These are phyloP conservation scores for Hyaloscypha finlandica DNA, from an alignment of 495 filamentous ascomycete species.

Conservation along the genomic window DNA sequence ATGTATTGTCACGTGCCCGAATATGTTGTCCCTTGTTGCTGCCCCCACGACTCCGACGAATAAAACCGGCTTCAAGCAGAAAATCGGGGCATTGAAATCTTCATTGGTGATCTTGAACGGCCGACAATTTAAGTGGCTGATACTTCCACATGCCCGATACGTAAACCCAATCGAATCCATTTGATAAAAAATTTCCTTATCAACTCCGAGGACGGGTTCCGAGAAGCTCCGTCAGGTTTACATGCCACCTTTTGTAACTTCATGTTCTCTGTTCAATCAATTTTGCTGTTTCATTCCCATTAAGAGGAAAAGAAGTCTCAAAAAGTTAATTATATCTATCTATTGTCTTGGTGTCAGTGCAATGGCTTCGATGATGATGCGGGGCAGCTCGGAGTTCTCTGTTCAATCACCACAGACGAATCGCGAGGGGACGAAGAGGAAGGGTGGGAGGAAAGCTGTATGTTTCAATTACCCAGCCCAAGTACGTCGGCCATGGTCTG, in stretches of 20 bases:
- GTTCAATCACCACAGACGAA: neutral
- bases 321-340: too few species aligned
- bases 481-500: neutral
- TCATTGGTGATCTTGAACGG: neutral
- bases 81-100: neutral
- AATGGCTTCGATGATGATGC: conserved; percentile 18
- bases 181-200: conserved; percentile 6
- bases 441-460: conserved; percentile 23
- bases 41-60: too few species aligned
- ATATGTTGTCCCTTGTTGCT: too few species aligned
- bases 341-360: neutral
- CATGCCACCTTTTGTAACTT: neutral
- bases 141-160: neutral
- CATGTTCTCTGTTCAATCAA: too few species aligned
- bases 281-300: too few species aligned
- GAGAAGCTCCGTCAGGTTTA: neutral
- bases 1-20: too few species aligned
- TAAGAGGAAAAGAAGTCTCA: too few species aligned
- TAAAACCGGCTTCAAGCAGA: neutral
- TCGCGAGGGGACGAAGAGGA: conserved; percentile 1
- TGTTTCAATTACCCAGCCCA: neutral
- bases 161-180: conserved; percentile 2
- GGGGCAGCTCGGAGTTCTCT: conserved; percentile 11
- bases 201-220: neutral
- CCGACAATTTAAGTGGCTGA: neutral